Evolutionary conservation across 768 basidiomycete genomes (phyloP).

Genomic region (Rhodosporidiobolus sp.): DNA sequence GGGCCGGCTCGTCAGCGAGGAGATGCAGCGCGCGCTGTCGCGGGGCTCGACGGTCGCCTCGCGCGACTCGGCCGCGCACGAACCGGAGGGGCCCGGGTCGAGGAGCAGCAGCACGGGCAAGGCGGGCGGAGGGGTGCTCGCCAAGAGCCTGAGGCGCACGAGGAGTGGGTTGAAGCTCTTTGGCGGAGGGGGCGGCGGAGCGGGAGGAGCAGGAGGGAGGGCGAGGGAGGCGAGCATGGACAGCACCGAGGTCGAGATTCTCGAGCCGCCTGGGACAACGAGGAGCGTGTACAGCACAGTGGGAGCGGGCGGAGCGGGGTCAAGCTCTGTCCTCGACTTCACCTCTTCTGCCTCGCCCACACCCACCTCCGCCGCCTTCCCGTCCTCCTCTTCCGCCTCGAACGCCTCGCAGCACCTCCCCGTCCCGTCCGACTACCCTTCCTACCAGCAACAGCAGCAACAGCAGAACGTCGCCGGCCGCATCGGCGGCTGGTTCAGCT

Average conservation of each 20-base stretch:
- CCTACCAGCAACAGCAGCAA: not conserved
- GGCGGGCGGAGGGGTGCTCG: conserved; percentile 7
- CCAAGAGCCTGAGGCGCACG: conserved; percentile 20
- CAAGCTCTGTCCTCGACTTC: too few species aligned
- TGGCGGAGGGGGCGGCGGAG: not conserved
- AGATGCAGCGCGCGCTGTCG: conserved; percentile 7
- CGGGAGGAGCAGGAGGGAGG: conserved; percentile 3
- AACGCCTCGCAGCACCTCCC: not conserved
- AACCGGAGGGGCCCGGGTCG: not conserved
- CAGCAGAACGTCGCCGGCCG: conserved; percentile 5
- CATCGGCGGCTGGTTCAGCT: conserved; percentile 39
- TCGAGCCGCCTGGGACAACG: not conserved
- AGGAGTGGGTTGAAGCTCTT: conserved; percentile 23
- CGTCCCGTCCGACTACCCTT: not conserved
- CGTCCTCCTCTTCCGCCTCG: not conserved
- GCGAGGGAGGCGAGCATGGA: not conserved
- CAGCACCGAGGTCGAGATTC: not conserved
- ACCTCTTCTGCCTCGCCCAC: too few species aligned
- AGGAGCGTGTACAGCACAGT: not conserved
- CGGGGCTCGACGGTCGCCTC: not conserved
- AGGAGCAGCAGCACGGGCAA: not conserved
- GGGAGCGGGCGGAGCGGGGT: not conserved
- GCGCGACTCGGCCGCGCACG: not conserved
- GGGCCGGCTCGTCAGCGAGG: not conserved
- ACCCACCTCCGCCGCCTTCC: too few species aligned